phyloP scores from a whole-genome alignment of 768 basidiomycete genomes.

The Podaxis rugospora region DNA sequence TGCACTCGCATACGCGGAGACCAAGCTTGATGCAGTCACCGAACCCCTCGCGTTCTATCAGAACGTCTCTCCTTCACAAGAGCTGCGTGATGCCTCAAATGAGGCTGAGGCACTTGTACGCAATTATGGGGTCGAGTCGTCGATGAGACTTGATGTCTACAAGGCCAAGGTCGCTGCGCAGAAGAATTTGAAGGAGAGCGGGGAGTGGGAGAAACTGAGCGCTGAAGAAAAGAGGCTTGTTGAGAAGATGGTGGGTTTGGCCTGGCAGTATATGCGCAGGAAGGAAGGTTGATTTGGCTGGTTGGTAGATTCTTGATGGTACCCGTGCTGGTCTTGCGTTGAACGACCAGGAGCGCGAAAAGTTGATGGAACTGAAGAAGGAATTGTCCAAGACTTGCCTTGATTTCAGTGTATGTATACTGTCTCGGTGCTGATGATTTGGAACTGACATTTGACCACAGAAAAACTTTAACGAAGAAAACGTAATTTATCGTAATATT shows the following conservation, averaged over 20 bases:
- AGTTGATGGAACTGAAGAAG: slow-evolving; percentile 63
- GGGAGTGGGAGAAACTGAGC: slow-evolving; percentile 56
- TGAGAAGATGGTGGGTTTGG: slow-evolving; percentile 59
- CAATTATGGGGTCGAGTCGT: slow-evolving; percentile 70
- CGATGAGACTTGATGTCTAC: slow-evolving; percentile 81
- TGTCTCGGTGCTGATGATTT: neutral
- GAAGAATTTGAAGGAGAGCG: slow-evolving; percentile 60
- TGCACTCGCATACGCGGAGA: slow-evolving; percentile 56
- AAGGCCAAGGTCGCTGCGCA: slow-evolving; percentile 66
- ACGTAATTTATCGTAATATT: slow-evolving; percentile 34
- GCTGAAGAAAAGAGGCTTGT: slow-evolving; percentile 73
- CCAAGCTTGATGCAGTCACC: slow-evolving; percentile 40
- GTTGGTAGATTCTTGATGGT: slow-evolving; percentile 59
- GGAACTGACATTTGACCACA: slow-evolving; percentile 21
- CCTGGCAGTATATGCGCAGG: neutral
- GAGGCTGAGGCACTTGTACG: slow-evolving; percentile 66
- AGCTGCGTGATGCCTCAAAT: slow-evolving; percentile 78
- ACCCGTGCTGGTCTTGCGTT: slow-evolving; percentile 76
- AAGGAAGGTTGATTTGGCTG: neutral
- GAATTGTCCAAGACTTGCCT: slow-evolving; percentile 70
- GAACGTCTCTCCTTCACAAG: slow-evolving; percentile 71
- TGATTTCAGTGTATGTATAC: slow-evolving; percentile 65
- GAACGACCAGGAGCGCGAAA: slow-evolving; percentile 54
- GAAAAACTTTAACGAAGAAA: slow-evolving; percentile 92
- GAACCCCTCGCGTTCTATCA: slow-evolving; percentile 78